Evolutionary conservation across 352 stramenopile species (phyloP).

Genomic region (Phytopythium kandeliae): DNA sequence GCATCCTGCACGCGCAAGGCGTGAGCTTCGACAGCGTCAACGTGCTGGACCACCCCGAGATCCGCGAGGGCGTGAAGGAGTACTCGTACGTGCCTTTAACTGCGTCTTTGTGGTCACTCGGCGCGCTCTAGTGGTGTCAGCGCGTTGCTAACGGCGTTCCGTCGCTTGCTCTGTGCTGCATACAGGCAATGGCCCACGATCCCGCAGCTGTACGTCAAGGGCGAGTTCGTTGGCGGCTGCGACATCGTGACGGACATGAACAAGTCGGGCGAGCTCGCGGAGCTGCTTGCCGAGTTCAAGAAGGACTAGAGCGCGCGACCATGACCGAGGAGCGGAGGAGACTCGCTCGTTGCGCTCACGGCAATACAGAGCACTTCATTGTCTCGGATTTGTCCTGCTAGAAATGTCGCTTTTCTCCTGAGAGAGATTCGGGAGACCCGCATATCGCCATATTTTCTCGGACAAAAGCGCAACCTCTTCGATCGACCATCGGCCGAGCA

Average conservation of each 20-base stretch:
- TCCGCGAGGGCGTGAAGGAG: slow-evolving; percentile 98
- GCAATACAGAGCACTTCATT: no score
- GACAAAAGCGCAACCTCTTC: neutral
- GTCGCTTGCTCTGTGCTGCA: neutral
- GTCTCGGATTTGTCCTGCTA: neutral
- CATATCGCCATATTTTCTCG: neutral
- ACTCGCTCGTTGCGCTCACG: no score
- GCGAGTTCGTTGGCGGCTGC: slow-evolving; percentile 98
- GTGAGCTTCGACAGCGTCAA: slow-evolving; percentile 98
- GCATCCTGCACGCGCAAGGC: slow-evolving; percentile 90
- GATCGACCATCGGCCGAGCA: neutral
- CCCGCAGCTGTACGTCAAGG: slow-evolving; percentile 98
- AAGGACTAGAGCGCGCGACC: slow-evolving; percentile 36
- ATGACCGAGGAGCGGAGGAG: slow-evolving; percentile 6
- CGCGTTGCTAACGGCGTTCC: neutral
- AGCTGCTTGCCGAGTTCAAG: slow-evolving; percentile 85
- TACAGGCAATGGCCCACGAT: slow-evolving; percentile 94
- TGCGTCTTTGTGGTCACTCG: neutral
- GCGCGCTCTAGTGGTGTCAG: slow-evolving; percentile 2
- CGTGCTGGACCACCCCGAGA: slow-evolving; percentile 97
- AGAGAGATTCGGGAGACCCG: no score
- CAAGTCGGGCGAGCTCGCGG: slow-evolving; percentile 89
- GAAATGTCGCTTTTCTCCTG: neutral
- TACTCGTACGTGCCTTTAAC: slow-evolving; percentile 84
- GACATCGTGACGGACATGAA: slow-evolving; percentile 97